Evolutionary conservation across 257 asterid species (phyloP), one percentile per base, ranked within the genome.

Genomic region (Rauvolfia tetraphylla): DNA sequence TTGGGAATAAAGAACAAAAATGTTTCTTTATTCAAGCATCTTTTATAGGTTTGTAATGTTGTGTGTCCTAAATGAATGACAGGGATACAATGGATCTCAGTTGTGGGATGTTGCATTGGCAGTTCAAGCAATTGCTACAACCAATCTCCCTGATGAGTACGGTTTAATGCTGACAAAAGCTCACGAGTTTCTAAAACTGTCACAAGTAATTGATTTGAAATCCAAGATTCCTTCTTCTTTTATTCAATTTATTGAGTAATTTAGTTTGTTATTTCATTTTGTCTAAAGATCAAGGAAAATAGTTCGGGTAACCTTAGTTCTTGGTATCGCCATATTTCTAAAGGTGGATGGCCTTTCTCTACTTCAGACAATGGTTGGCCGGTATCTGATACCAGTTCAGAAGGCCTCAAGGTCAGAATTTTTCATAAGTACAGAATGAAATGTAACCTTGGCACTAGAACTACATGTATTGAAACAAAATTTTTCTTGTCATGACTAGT

Each of bases 311-410:
- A 85, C 39, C 41, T 75, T 42, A 76, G 79, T 66, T 73, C 70
- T 9, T 88, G 91, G 94, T 89, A 88, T 72, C 91, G 97, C 14
- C 94, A 88, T 65, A 46, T 81, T 76, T 83, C 94, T 5, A 90
- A 86, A 87, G 97, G 97, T 18, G 96, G 88, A 17, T 92, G 96
- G 97, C 89, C 94, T 18, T 88, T 88, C 78, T 92, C 97, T 3
- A 90, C 97, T 1, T 56, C 81, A 0, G 97, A 92, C 78, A 85
- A 88, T 53, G 97, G 97, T 17, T 90, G 97, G 96, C 84, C 87
- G 5, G 89, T 69, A 5, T 86, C 92, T 10, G 96, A 92, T 77
- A 87, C 92, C 74, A 88, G 94, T 41, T 86, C 94, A 75, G 97
- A 89, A 83, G 96, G 91, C 75, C 82, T 92, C 3, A 85, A 90